phyloP scores from a whole-genome alignment of 129 eudicot species.

The Smallanthus sonchifolius region DNA sequence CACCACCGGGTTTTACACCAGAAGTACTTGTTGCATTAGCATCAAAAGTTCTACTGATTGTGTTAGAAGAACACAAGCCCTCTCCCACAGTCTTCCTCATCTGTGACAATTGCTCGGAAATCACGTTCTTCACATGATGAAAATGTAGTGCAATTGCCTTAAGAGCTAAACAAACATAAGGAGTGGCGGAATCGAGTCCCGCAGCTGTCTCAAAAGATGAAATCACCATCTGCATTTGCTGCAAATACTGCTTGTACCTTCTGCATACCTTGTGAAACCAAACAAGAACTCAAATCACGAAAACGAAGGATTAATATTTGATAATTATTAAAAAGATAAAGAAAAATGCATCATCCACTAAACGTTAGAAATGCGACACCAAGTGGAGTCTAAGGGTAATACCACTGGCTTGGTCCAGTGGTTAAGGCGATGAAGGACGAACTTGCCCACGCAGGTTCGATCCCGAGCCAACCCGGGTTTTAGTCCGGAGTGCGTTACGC shows the following conservation, averaged over 20 bases:
- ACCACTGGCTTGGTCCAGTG: too few species aligned
- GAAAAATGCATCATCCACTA: background rate
- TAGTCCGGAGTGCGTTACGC: too few species aligned
- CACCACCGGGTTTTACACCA: constrained; percentile 22
- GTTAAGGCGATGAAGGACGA: too few species aligned
- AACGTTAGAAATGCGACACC: constrained; percentile 12
- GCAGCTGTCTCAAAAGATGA: constrained; percentile 79
- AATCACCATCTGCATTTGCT: constrained; percentile 83
- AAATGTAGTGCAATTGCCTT: constrained; percentile 66
- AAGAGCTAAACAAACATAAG: constrained; percentile 64
- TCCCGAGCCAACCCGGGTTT: too few species aligned
- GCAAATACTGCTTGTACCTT: constrained; percentile 79
- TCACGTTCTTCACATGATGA: constrained; percentile 55
- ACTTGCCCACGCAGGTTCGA: too few species aligned
- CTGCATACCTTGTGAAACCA: constrained; percentile 51
- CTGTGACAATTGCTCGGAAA: constrained; percentile 53
- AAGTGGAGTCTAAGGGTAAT: constrained; percentile 18
- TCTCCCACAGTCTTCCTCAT: constrained; percentile 44
- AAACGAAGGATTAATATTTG: background rate
- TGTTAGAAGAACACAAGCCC: constrained; percentile 44
- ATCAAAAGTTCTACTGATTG: constrained; percentile 35
- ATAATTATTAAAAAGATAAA: background rate
- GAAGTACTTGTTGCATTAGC: constrained; percentile 30
- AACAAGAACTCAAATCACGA: background rate
- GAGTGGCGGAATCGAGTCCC: constrained; percentile 70